Evolutionary conservation across 345 rosid species (phyloP).

Genomic region (Theobroma cacao): DNA sequence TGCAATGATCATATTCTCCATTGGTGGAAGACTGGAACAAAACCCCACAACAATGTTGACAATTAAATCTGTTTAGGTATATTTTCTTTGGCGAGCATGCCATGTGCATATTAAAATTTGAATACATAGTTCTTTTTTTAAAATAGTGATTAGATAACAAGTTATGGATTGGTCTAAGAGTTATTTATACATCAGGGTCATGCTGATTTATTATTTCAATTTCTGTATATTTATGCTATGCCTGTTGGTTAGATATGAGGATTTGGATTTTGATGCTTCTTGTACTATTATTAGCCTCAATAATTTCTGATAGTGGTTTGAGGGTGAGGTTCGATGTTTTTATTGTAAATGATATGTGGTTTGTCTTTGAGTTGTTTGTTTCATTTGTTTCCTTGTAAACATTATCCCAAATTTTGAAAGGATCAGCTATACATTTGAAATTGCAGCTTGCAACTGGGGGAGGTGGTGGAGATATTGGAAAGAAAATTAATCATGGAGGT

Average conservation of each 20-base stretch:
- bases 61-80: background rate
- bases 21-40: background rate
- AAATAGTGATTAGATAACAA: background rate
- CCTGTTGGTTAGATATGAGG: background rate
- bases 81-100: background rate
- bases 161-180: background rate
- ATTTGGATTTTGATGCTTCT: background rate
- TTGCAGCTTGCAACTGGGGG: slow-evolving; percentile 83
- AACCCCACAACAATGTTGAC: background rate
- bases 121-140: background rate
- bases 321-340: background rate
- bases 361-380: background rate
- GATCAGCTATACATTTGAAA: slow-evolving; percentile 23
- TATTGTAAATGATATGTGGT: background rate
- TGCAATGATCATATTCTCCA: background rate
- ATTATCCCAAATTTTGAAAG: background rate
- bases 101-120: background rate
- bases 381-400: background rate
- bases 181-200: background rate
- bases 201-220: background rate
- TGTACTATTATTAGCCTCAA: background rate
- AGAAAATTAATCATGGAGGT: slow-evolving; percentile 78
- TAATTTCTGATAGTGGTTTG: background rate
- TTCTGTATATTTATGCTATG: background rate
- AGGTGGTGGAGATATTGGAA: slow-evolving; percentile 94